These are phyloP conservation scores for Hypholoma sublateritium DNA, from an alignment of 768 basidiomycete genomes.

Conservation along the genomic window DNA sequence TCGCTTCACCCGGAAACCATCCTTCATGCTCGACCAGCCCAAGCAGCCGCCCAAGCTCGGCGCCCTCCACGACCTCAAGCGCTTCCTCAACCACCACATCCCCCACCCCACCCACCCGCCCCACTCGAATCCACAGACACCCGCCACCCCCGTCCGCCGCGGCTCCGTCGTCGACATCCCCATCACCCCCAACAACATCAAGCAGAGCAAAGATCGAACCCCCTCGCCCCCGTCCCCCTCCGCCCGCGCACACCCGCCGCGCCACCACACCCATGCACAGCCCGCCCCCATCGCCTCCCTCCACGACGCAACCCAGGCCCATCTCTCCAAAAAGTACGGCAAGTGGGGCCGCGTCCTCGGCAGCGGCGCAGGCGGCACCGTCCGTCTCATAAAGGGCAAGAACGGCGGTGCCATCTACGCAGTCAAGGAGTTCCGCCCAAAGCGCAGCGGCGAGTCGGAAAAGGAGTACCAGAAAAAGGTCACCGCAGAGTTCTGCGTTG, in stretches of 20 bases:
- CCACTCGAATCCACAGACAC: conserved; percentile 24
- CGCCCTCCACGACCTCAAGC: conserved; percentile 89
- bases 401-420: conserved; percentile 86
- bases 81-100: conserved; percentile 93
- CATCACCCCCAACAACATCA: conserved; percentile 28
- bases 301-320: conserved; percentile 82
- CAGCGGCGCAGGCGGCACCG: conserved; percentile 97
- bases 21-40: conserved; percentile 20
- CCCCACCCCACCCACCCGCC: conserved; percentile 48
- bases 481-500: conserved; percentile 98
- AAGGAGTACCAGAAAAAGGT: conserved; percentile 99
- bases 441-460: conserved; percentile 83
- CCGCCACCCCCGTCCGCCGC: conserved; percentile 15
- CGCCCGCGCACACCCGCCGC: conserved; percentile 4
- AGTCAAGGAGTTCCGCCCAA: conserved; percentile 96
- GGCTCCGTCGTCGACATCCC: conserved; percentile 7
- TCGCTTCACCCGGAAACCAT: conserved; percentile 20
- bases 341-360: conserved; percentile 98
- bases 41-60: conserved; percentile 41
- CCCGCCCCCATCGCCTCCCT: conserved; percentile 53
- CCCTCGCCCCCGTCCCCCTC: conserved; percentile 23
- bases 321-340: conserved; percentile 97
- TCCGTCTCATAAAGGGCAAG: conserved; percentile 94
- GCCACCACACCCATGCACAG: conserved; percentile 14
- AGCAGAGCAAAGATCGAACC: conserved; percentile 46